Conservation (phyloP, 2,329 filamentous ascomycete species). For the Diaporthe citrichinensis region DNA sequence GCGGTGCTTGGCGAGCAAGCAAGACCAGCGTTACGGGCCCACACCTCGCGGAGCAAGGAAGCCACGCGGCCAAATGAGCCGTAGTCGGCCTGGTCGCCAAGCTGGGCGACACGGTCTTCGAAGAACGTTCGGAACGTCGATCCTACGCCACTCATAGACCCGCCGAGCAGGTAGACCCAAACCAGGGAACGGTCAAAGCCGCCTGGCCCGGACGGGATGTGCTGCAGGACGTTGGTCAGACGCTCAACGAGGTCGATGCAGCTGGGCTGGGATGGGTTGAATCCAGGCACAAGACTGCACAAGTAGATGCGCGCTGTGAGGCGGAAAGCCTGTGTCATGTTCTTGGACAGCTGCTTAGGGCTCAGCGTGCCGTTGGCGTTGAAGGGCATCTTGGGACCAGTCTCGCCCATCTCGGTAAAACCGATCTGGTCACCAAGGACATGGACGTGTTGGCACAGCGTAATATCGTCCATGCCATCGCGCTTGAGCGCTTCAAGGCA, state of each 20-base stretch:
- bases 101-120: conserved; percentile 77
- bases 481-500: conserved; percentile 92
- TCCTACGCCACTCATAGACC: conserved; percentile 79
- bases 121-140: conserved; percentile 86
- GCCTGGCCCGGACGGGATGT: conserved; percentile 83
- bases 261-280: conserved; percentile 80
- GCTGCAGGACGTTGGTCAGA: conserved; percentile 81
- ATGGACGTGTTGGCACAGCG: conserved; percentile 89
- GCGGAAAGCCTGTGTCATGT: conserved; percentile 92
- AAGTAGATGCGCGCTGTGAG: conserved; percentile 95
- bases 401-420: conserved; percentile 78
- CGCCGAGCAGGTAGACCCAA: conserved; percentile 93
- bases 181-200: conserved; percentile 93
- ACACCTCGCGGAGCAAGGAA: conserved; percentile 85
- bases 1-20: conserved; percentile 54
- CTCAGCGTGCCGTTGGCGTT: conserved; percentile 81
- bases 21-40: conserved; percentile 78
- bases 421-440: conserved; percentile 90
- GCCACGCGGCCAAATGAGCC: conserved; percentile 90
- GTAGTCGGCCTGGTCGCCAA: conserved; percentile 83
- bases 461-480: conserved; percentile 86
- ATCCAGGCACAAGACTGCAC: conserved; percentile 94
- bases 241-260: conserved; percentile 84
- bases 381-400: conserved; percentile 71
- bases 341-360: conserved; percentile 86